Conservation (phyloP, 2,329 filamentous ascomycete genomes). For the Dactylellina haptotyla region DNA sequence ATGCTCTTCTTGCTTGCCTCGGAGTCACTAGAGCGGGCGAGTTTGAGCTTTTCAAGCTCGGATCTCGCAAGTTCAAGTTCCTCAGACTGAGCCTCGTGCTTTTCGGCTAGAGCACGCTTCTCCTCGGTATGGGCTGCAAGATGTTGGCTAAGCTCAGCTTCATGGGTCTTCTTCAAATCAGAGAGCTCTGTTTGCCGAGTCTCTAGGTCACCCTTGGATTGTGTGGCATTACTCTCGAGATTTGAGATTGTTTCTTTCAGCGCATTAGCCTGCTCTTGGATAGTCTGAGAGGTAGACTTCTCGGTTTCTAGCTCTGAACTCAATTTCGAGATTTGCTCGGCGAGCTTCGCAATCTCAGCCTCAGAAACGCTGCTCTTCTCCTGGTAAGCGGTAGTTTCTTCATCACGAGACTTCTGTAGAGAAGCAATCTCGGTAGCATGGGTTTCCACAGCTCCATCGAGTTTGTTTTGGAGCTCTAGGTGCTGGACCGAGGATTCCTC, state of each 20-base stretch:
- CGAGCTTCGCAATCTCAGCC: constrained; percentile 21
- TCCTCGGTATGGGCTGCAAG: constrained; percentile 37
- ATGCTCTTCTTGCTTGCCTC: constrained; percentile 23
- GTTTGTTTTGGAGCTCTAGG: constrained; percentile 4
- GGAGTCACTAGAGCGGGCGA: constrained; percentile 12
- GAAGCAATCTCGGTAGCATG: constrained; percentile 19
- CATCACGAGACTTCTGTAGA: constrained; percentile 6
- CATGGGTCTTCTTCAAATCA: constrained; percentile 39
- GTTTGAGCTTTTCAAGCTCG: constrained; percentile 33
- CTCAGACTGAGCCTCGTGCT: constrained; percentile 25
- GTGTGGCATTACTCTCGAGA: constrained; percentile 42
- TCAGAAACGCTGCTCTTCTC: constrained; percentile 29
- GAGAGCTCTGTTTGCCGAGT: constrained; percentile 32
- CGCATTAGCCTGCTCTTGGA: constrained; percentile 21
- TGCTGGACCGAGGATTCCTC: constrained; percentile 14
- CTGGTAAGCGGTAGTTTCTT: constrained; percentile 7
- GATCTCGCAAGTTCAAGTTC: constrained; percentile 25
- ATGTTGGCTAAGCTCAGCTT: constrained; percentile 37
- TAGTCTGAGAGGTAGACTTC: constrained; percentile 30
- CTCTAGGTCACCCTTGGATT: constrained; percentile 47
- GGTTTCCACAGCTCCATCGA: constrained; percentile 11
- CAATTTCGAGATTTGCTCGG: constrained; percentile 35
- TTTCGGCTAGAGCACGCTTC: constrained; percentile 42
- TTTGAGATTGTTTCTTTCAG: constrained; percentile 28
- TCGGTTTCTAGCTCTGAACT: constrained; percentile 33